These are phyloP conservation scores for Pestalotiopsis sp. DNA, from an alignment of 2,329 filamentous ascomycete genomes.

Conservation along the genomic window DNA sequence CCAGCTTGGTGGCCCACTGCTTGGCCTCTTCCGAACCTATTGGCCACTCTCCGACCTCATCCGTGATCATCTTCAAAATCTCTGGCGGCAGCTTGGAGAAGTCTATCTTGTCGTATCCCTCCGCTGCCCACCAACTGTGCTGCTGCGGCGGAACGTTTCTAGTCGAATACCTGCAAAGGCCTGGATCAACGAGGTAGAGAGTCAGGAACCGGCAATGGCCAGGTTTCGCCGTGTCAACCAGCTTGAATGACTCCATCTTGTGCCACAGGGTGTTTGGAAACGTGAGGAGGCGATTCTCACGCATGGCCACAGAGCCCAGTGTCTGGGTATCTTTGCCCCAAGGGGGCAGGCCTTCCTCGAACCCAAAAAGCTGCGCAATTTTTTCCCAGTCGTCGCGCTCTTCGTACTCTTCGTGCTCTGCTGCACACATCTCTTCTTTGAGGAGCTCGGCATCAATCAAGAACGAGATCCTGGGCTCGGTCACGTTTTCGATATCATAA, in stretches of 20 bases:
- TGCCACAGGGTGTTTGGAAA: conserved; percentile 58
- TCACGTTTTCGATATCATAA: conserved; percentile 64
- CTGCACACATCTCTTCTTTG: conserved; percentile 34
- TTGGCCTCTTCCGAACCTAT: background rate
- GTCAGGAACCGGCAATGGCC: background rate
- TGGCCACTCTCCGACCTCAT: conserved; percentile 10
- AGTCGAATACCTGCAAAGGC: background rate
- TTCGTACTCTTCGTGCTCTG: conserved; percentile 41
- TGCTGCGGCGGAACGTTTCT: conserved; percentile 9
- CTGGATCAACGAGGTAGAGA: conserved; percentile 6
- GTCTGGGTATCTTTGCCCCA: conserved; percentile 35
- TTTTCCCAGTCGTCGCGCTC: background rate
- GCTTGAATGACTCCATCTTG: background rate
- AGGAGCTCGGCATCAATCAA: conserved; percentile 37
- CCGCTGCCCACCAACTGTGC: conserved; percentile 9
- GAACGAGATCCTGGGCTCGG: conserved; percentile 53
- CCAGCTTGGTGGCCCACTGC: background rate
- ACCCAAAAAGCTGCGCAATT: conserved; percentile 12
- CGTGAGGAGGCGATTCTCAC: conserved; percentile 51
- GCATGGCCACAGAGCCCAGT: conserved; percentile 51
- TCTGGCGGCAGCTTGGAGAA: conserved; percentile 4
- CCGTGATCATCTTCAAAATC: background rate
- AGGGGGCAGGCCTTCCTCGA: background rate
- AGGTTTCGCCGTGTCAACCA: background rate
- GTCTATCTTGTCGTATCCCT: conserved; percentile 8